These are phyloP conservation scores for Alternaria incomplexa DNA, from an alignment of 2,329 filamentous ascomycete species.

Conservation along the genomic window DNA sequence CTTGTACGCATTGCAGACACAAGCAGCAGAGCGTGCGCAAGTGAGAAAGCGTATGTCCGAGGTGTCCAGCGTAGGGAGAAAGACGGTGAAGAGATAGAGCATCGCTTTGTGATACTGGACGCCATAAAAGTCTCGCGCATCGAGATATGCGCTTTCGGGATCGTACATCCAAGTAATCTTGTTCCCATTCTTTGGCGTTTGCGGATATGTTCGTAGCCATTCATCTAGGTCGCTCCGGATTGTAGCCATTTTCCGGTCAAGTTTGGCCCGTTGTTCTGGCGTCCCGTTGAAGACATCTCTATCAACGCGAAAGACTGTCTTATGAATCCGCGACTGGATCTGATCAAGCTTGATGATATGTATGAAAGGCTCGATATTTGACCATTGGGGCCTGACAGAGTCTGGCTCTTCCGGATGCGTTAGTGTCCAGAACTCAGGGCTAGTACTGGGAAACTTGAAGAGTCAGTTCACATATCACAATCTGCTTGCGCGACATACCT, in stretches of 20 bases:
- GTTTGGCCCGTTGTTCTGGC: conserved; percentile 20
- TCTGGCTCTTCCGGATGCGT: conserved; percentile 25
- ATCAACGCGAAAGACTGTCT: conserved; percentile 34
- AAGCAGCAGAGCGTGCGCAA: conserved; percentile 31
- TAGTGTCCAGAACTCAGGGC: conserved; percentile 26
- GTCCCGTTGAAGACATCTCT: conserved; percentile 17
- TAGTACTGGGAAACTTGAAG: conserved; percentile 24
- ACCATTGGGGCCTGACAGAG: conserved; percentile 19
- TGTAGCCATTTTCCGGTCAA: conserved; percentile 25
- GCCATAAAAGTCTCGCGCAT: conserved; percentile 33
- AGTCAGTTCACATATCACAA: not conserved
- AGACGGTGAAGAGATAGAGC: conserved; percentile 31
- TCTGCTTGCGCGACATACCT: conserved; percentile 15
- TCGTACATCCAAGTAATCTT: conserved; percentile 37
- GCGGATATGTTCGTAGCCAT: conserved; percentile 26
- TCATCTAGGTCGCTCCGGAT: conserved; percentile 27
- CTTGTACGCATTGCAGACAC: conserved; percentile 33
- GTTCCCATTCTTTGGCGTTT: conserved; percentile 25
- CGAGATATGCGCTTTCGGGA: conserved; percentile 27
- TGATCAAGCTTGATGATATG: conserved; percentile 34
- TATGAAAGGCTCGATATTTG: conserved; percentile 34
- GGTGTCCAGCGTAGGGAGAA: conserved; percentile 25
- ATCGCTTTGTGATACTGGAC: conserved; percentile 38
- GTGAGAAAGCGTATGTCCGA: conserved; percentile 28
- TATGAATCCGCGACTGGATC: conserved; percentile 34